Base-by-base conservation (phyloP, 805 yeast genomes). In the Tetrapisispora pingtungensis region DNA sequence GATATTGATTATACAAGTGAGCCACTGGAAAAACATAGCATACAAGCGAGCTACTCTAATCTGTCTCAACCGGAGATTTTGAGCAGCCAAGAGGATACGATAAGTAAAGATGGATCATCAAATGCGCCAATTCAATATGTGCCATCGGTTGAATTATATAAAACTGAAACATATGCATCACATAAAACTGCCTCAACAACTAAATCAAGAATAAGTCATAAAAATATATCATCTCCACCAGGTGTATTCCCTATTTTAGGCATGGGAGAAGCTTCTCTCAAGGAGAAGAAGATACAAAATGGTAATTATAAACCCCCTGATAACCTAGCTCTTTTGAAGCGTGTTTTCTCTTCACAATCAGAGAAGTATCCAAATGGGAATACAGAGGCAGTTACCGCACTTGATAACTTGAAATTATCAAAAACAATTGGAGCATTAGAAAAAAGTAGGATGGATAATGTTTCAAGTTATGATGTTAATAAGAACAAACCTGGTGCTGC, bases 401-500 rank as follows among this genome's bases (percentile, higher is more conserved):
- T 10, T 2, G 33, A 6, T 27, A 33, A 1, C 18, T 45, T 31
- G 14, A 48, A 50, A 13, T 49, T 54, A 0, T 42, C 46, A 4
- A 50, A 49, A 20, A 52, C 53, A 12, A 5, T 42, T 17, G 61
- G 59, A 39, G 49, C 44, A 18, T 50, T 49, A 2, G 68, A 65
- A 40, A 60, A 57, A 36, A 53, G 54, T 2, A 54, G 61, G 3
- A 61, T 56, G 44, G 51, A 49, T 1, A 42, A 42, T 13, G 38
- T 51, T 6, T 62, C 60, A 15, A 55, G 59, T 14, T 61, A 62
- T 38, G 62, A 63, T 41, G 69, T 65, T 0, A 48, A 59, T 30
- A 64, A 61, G 6, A 58, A 64, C 42, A 62, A 55, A 31, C 49
- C 68, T 14, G 69, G 71, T 3, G 59, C 68, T 7, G 47, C 55